Evolutionary conservation across 176 grass and related monocot species (phyloP), one percentile per base, ranked within the genome.

Genomic region (Phoenix dactylifera): DNA sequence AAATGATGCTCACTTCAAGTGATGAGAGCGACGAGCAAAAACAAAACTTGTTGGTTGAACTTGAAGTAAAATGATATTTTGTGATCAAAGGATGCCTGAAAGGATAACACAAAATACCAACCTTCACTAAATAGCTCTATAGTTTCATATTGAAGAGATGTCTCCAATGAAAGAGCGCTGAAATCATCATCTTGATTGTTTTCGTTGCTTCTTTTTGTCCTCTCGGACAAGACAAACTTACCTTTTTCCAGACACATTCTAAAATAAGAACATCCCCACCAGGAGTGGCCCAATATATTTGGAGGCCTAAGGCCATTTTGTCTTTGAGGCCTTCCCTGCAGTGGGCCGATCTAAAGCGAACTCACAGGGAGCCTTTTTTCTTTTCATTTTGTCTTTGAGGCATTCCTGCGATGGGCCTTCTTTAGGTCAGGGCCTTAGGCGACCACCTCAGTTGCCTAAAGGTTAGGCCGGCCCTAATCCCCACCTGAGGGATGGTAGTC

Each of bases 181-280:
- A 63, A 35, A 67, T 73, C 63, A 12, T 81, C 63, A 70, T 63
- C 75, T 70, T 65, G 24, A 29, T 16, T 49, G 25, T 79, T 74
- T 24, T 70, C 48, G 65, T 59, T 55, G 54, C 5, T 70, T 66
- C 12, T 53, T 76, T 89, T 67, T 7, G 24, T 55, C 44, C 53
- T 76, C 67, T 89, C 78, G 29, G 70, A 58, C 75, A 89, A 79
- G 63, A 82, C 6, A 76, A 79, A 90, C 71, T 85, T 90, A 79
- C 85, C 87, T 70, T 76, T 72, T 66, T 58, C 87, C 87, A 90
- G 57, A 73, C 59, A 52, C 87, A 90, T 44, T 82, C 67, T 55
- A 89, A 51, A 59, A 67, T 52, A 58, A 60, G 24, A 3, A 35
- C 57, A 72, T 79, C 67, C 4, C 66, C 26, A 39, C 29, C 69